A percentile compares a stretch with the other conserved stretches of the same genome.
phyloP scores from a whole-genome alignment of 257 asterid species.

The Jacaranda mimosifolia region DNA sequence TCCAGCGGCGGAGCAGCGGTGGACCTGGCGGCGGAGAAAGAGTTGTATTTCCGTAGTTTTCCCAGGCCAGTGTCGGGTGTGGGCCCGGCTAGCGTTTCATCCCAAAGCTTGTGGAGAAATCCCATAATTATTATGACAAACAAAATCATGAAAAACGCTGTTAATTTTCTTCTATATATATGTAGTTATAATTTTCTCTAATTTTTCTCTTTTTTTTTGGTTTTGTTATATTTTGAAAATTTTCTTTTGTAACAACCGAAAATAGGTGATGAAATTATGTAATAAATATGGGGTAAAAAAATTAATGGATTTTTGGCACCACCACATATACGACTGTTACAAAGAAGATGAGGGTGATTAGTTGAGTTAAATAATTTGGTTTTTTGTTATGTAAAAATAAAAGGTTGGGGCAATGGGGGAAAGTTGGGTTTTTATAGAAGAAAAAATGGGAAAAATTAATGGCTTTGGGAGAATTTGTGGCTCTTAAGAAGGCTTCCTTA shows the following conservation, averaged over 20 bases:
- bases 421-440: constrained; percentile 45
- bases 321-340: constrained; percentile 76
- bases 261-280: constrained; percentile 50
- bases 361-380: constrained; percentile 15
- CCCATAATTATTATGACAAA: constrained; percentile 55
- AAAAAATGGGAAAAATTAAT: constrained; percentile 6
- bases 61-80: constrained; percentile 79
- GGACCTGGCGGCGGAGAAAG: constrained; percentile 51
- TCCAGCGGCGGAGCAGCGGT: constrained; percentile 16
- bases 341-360: constrained; percentile 43
- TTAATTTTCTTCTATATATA: not conserved
- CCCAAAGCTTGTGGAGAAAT: constrained; percentile 87
- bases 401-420: not conserved
- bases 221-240: not conserved
- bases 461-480: constrained; percentile 36
- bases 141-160: not conserved
- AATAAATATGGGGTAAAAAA: not conserved
- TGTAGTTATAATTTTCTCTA: not conserved
- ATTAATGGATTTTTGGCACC: constrained; percentile 44
- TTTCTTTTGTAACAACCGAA: constrained; percentile 77
- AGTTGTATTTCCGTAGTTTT: constrained; percentile 70
- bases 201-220: not conserved
- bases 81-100: constrained; percentile 87
- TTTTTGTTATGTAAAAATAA: constrained; percentile 17
- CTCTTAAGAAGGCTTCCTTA: constrained; percentile 34